These are phyloP conservation scores for Ramaria rubella DNA, from an alignment of 768 basidiomycete genomes.

Conservation along the genomic window DNA sequence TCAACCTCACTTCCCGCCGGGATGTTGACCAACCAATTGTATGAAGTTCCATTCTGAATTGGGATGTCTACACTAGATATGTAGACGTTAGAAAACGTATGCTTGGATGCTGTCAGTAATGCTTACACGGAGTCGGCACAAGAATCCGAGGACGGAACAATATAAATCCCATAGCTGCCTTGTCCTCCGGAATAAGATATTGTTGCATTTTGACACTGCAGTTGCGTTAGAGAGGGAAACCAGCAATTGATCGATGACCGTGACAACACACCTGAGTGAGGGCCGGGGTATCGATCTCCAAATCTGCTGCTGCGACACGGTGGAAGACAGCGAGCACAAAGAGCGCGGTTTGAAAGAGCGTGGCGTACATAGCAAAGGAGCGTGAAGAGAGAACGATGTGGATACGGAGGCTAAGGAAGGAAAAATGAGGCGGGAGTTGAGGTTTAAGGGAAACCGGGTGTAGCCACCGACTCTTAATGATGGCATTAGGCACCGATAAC, in stretches of 20 bases:
- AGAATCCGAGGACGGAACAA: conserved; percentile 44
- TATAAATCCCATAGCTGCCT: conserved; percentile 1
- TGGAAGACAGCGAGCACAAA: conserved; percentile 44
- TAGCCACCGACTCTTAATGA: background rate
- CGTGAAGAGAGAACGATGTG: conserved; percentile 16
- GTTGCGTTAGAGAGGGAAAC: background rate
- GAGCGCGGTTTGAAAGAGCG: conserved; percentile 71
- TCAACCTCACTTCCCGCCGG: conserved; percentile 42
- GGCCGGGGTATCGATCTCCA: conserved; percentile 45
- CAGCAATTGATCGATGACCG: background rate
- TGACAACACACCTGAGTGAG: conserved; percentile 43
- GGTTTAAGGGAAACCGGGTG: conserved; percentile 17
- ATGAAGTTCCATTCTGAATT: conserved; percentile 38
- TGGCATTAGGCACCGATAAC: background rate
- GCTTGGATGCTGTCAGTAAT: background rate
- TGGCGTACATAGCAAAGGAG: conserved; percentile 60
- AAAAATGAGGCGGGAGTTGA: conserved; percentile 22
- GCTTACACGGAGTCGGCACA: conserved; percentile 59
- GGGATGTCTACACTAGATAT: conserved; percentile 47
- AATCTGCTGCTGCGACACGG: conserved; percentile 45
- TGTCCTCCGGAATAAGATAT: background rate
- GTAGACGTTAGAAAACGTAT: background rate
- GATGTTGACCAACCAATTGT: conserved; percentile 41
- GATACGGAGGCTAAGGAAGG: conserved; percentile 23
- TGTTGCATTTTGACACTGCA: background rate